Base-by-base conservation (phyloP, 2,329 filamentous ascomycete species). In the Mariannaea sp. region DNA sequence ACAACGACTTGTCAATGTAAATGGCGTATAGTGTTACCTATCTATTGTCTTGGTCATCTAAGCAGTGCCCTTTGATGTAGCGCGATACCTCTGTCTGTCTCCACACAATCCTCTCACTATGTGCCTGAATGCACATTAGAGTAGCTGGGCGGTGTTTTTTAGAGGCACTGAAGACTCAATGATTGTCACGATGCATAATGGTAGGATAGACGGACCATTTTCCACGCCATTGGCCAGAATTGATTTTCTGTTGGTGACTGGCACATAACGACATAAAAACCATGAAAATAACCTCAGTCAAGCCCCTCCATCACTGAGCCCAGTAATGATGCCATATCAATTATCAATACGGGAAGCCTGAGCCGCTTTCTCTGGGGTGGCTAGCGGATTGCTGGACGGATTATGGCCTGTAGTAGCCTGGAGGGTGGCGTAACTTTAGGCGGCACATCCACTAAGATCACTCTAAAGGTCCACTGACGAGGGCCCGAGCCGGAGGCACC, bases 261-360 rank as follows among this genome's bases (percentile, higher is more conserved):
- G 22, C 8, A 24, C 10, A 32, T 19, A 27, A 17, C 14, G 1
- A 12, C 14, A 13, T 30, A n/a, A 12, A 3, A n/a, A 7, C 40
- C 13, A 32, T 9, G 27, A 24, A 30, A 43, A 43, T 43, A 24
- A n/a, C 41, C 41, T 43, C 41, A 44, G 38, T 16, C 22, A 27
- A 24, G 22, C 22, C 22, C n/a, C 8, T 24, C 22, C 22, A 24
- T 24, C 22, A 24, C 22, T 5, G 8, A 24, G 8, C 22, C 7
- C 26, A 29, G 26, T 29, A 29, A 29, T 29, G 7, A 12, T 29
- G 26, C 26, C 7, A 29, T 7, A 12, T 29, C 12, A 12, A 12
- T 29, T 12, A 12, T 29, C 26, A 29, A 12, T 29, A 29, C 12
- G 26, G 7, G 12, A 12, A 7, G 26, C 12, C 26, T 7, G 26